These are phyloP conservation scores for Cymodocea nodosa DNA, from an alignment of 116 monocot genomes.

Conservation along the genomic window DNA sequence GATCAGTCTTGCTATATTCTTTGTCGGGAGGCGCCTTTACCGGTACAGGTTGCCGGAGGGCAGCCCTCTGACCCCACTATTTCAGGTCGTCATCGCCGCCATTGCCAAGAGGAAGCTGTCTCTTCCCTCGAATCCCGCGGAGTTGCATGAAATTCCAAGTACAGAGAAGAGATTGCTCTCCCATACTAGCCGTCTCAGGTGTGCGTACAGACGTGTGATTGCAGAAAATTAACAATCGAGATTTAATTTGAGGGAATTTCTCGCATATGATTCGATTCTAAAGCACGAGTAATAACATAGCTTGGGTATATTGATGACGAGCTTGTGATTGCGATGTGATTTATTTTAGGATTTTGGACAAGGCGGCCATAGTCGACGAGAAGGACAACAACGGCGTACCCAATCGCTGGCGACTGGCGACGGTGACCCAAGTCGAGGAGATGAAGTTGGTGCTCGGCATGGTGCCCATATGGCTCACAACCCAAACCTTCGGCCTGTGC, in stretches of 20 bases:
- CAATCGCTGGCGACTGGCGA: slow-evolving; percentile 33
- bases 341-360: slow-evolving; percentile 39
- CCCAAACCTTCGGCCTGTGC: slow-evolving; percentile 44
- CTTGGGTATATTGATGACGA: too few relatives aligned
- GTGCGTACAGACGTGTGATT: too few relatives aligned
- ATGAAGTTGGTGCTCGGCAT: slow-evolving; percentile 42
- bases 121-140: slow-evolving; percentile 19
- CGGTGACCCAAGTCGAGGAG: slow-evolving; percentile 75
- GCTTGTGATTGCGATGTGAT: too few relatives aligned
- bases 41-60: slow-evolving; percentile 38
- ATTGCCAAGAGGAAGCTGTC: slow-evolving; percentile 31
- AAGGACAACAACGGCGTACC: not conserved
- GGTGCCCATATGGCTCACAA: slow-evolving; percentile 54
- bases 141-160: slow-evolving; percentile 37
- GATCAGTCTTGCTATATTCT: slow-evolving; percentile 27
- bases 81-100: slow-evolving; percentile 40
- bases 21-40: slow-evolving; percentile 35
- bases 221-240: too few relatives aligned
- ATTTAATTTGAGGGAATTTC: too few relatives aligned
- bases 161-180: slow-evolving; percentile 25
- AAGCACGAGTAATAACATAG: too few relatives aligned
- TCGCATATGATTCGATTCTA: not conserved
- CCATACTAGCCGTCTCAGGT: slow-evolving; percentile 30
- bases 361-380: slow-evolving; percentile 51
- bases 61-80: slow-evolving; percentile 45